These are phyloP conservation scores for Chalara sp. DNA, from an alignment of 2,329 filamentous ascomycete species.

Conservation along the genomic window DNA sequence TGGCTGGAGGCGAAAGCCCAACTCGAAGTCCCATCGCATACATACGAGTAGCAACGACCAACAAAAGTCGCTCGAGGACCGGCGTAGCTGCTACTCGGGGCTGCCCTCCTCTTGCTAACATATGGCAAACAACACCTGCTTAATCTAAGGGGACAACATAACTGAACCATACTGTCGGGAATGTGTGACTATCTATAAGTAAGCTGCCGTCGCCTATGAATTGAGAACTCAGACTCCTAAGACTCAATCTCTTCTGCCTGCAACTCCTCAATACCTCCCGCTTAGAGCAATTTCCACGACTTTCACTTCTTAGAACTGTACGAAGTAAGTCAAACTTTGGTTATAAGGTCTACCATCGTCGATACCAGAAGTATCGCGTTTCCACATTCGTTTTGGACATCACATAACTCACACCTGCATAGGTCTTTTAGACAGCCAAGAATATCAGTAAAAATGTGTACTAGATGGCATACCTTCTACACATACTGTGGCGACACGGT, in stretches of 20 bases:
- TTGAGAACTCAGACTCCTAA: not conserved
- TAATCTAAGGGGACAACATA: not conserved
- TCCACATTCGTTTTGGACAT: not conserved
- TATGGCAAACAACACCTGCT: constrained; percentile 23
- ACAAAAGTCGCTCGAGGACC: constrained; percentile 16
- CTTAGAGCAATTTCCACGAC: not conserved
- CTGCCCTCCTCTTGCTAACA: constrained; percentile 17
- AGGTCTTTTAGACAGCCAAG: too few species aligned
- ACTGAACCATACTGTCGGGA: constrained; percentile 22
- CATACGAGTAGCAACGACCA: constrained; percentile 19
- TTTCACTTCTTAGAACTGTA: not conserved
- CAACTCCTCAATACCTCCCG: not conserved
- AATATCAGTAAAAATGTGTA: too few species aligned
- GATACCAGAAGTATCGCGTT: not conserved
- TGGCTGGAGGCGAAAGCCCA: constrained; percentile 16
- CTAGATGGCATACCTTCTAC: too few species aligned
- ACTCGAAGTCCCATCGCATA: constrained; percentile 17
- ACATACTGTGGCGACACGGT: not conserved
- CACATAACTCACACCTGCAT: too few species aligned
- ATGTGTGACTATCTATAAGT: constrained; percentile 27
- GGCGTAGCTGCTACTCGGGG: constrained; percentile 11
- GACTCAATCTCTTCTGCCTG: not conserved
- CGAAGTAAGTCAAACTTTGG: not conserved
- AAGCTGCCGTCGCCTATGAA: constrained; percentile 17
- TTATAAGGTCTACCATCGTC: not conserved